Percentiles rank a stretch among this genome's conserved stretches.
Conservation (phyloP, 208 protist genomes). For the Wallacemonas sp. region DNA sequence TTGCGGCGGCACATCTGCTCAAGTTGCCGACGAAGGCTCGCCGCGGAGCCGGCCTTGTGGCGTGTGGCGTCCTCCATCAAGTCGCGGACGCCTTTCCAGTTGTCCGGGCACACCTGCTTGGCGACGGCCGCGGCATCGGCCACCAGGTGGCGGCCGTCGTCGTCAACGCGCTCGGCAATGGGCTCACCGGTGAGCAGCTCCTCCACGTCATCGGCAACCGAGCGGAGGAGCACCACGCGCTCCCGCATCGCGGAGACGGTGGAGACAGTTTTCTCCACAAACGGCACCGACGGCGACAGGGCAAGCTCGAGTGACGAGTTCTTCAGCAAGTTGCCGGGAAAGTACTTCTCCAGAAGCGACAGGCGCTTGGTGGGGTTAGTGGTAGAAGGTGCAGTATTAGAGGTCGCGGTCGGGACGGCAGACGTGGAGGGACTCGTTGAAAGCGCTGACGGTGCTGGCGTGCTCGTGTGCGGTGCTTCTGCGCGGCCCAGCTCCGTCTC, state of each 20-base stretch:
- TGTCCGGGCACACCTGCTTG: slow-evolving; percentile 1
- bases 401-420: background rate
- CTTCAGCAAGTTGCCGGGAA: slow-evolving; percentile 67
- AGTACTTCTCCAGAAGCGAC: slow-evolving; percentile 74
- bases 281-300: slow-evolving; percentile 41
- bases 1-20: slow-evolving; percentile 20
- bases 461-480: background rate
- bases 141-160: background rate
- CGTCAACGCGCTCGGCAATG: background rate
- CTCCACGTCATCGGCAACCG: slow-evolving; percentile 68
- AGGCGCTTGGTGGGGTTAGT: slow-evolving; percentile 11
- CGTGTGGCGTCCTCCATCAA: slow-evolving; percentile 24
- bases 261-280: slow-evolving; percentile 47
- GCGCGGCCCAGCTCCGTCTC: background rate
- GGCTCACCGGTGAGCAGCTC: slow-evolving; percentile 26
- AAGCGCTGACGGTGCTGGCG: background rate
- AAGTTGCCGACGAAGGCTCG: slow-evolving; percentile 17
- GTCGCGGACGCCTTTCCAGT: slow-evolving; percentile 31
- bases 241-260: slow-evolving; percentile 62
- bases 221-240: slow-evolving; percentile 54
- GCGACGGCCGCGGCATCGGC: background rate
- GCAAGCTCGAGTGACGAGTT: slow-evolving; percentile 57
- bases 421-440: background rate
- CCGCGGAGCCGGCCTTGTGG: slow-evolving; percentile 2
- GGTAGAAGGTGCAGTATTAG: background rate